These are phyloP conservation scores for Linum lewisii DNA, from an alignment of 345 rosid genomes.

Conservation along the genomic window DNA sequence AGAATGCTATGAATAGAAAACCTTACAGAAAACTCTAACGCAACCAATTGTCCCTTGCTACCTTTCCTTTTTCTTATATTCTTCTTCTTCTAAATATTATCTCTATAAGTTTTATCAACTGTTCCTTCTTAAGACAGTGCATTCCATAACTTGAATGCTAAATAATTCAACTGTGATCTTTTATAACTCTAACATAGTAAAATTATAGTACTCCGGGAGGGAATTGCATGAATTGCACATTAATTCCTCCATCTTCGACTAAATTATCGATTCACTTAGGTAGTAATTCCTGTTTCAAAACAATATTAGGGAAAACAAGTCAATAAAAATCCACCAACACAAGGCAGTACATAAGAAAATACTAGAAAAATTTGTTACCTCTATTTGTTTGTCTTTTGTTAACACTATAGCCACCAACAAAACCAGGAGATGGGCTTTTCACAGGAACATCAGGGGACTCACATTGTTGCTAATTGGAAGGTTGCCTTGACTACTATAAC, in stretches of 20 bases:
- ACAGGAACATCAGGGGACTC: constrained; percentile 40
- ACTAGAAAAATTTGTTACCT: constrained; percentile 31
- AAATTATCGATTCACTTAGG: constrained; percentile 31
- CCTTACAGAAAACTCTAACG: constrained; percentile 33
- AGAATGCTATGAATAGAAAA: constrained; percentile 23
- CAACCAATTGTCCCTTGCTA: constrained; percentile 39
- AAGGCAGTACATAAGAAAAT: not conserved
- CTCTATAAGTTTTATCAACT: constrained; percentile 18
- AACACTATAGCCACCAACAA: constrained; percentile 58
- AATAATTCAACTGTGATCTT: not conserved
- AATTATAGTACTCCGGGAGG: not conserved
- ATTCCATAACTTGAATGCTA: constrained; percentile 46
- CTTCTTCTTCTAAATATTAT: constrained; percentile 15
- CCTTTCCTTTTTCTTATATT: not conserved
- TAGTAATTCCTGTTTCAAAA: constrained; percentile 49
- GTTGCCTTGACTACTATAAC: constrained; percentile 11
- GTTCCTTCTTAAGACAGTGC: constrained; percentile 1
- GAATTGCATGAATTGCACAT: not conserved
- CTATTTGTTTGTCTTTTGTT: constrained; percentile 65
- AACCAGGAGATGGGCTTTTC: constrained; percentile 46
- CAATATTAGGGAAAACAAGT: not conserved
- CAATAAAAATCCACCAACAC: constrained; percentile 1
- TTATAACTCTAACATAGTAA: not conserved
- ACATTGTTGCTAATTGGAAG: constrained; percentile 25
- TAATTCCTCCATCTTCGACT: not conserved